Conservation (phyloP, 164 flowering plant species). For the Stephania cephalantha region DNA sequence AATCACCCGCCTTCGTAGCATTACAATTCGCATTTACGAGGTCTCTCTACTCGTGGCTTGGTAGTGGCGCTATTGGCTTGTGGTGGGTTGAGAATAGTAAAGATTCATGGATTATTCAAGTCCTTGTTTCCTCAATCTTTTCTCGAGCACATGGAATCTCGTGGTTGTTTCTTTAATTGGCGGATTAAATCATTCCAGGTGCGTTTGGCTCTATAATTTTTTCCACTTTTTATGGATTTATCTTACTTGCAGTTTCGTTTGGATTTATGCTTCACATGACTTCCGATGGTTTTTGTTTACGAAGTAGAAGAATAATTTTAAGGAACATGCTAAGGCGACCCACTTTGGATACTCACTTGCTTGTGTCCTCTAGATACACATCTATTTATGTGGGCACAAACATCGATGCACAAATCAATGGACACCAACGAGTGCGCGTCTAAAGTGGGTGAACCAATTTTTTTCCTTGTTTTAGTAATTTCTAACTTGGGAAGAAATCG, state of each 20-base stretch:
- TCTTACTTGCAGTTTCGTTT: not conserved
- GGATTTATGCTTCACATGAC: not conserved
- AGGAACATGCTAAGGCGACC: too few relatives aligned
- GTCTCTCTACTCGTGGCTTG: conserved; percentile 59
- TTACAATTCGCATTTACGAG: conserved; percentile 58
- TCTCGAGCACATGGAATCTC: conserved; percentile 60
- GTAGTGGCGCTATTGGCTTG: conserved; percentile 67
- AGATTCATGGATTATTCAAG: conserved; percentile 57
- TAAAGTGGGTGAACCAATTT: too few relatives aligned
- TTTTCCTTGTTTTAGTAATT: not conserved
- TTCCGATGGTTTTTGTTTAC: not conserved
- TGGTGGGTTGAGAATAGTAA: conserved; percentile 67
- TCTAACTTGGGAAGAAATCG: not conserved
- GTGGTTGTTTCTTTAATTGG: conserved; percentile 81
- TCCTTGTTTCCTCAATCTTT: conserved; percentile 44
- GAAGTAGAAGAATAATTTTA: not conserved
- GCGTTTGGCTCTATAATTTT: not conserved
- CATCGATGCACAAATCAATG: too few relatives aligned
- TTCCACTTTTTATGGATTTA: not conserved
- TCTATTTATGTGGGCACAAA: too few relatives aligned
- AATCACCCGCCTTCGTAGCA: conserved; percentile 64
- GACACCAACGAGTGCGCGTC: too few relatives aligned
- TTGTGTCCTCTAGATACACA: too few relatives aligned
- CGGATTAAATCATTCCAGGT: conserved; percentile 67
- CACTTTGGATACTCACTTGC: too few relatives aligned